Conservation (phyloP, 805 yeast genomes). For the Teunomyces kruisii region DNA sequence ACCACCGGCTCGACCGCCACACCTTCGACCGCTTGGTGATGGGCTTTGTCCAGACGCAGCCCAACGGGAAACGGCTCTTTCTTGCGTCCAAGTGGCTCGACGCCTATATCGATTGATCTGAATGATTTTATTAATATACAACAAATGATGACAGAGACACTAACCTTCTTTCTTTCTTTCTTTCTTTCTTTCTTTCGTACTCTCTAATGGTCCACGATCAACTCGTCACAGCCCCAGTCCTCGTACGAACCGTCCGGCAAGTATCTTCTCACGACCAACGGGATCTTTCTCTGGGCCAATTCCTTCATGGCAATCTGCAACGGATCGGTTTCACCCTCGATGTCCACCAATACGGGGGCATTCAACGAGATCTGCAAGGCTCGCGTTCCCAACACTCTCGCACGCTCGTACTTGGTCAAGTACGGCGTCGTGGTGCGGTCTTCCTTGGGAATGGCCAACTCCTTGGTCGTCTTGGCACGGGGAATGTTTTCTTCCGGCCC, state of each 20-base stretch:
- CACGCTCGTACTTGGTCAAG: slow-evolving; percentile 98
- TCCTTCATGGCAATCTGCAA: slow-evolving; percentile 97
- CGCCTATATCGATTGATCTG: slow-evolving; percentile 40
- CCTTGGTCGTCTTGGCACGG: slow-evolving; percentile 66
- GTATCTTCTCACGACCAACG: slow-evolving; percentile 91
- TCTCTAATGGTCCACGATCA: slow-evolving; percentile 79
- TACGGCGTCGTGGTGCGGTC: slow-evolving; percentile 94
- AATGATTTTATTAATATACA: background rate
- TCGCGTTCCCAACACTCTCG: slow-evolving; percentile 95
- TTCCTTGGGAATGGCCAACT: slow-evolving; percentile 85
- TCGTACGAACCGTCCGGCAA: slow-evolving; percentile 96
- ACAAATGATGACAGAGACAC: background rate
- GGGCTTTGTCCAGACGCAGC: slow-evolving; percentile 55
- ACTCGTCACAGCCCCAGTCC: slow-evolving; percentile 99
- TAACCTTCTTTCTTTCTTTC: no score
- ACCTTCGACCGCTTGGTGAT: slow-evolving; percentile 53
- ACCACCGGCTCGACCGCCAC: slow-evolving; percentile 35
- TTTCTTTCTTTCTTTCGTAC: no score
- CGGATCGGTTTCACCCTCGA: slow-evolving; percentile 99
- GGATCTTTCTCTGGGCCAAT: slow-evolving; percentile 90
- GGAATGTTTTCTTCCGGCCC: slow-evolving; percentile 52
- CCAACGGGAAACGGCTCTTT: slow-evolving; percentile 60
- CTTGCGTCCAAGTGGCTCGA: slow-evolving; percentile 63
- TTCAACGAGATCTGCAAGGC: slow-evolving; percentile 97
- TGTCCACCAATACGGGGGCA: slow-evolving; percentile 96